phyloP scores from a whole-genome alignment of 139 green algal species.

The Chlorella sorokiniana region DNA sequence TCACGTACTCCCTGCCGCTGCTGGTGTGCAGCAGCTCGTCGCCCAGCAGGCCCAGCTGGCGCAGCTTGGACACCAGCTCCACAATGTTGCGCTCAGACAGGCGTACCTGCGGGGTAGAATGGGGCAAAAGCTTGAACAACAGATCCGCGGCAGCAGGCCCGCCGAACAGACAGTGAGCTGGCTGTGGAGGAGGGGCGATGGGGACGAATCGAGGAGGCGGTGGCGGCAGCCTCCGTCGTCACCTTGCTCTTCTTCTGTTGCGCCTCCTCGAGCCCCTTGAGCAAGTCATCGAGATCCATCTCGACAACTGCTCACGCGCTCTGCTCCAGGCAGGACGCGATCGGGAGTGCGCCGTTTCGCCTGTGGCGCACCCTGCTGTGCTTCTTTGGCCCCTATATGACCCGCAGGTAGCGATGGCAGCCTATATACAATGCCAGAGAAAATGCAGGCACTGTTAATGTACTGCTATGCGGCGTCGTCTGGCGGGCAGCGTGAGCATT shows the following conservation, averaged over 20 bases:
- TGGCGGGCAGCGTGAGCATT: no score
- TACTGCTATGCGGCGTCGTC: no score
- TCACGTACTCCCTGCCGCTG: slow-evolving; percentile 90
- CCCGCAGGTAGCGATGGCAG: no score
- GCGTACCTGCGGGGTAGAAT: slow-evolving; percentile 37
- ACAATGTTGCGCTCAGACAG: slow-evolving; percentile 90
- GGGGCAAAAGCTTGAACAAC: not conserved
- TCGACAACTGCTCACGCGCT: slow-evolving; percentile 36
- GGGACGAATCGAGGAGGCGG: not conserved
- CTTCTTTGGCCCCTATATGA: no score
- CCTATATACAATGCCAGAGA: no score
- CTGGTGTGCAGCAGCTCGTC: slow-evolving; percentile 85
- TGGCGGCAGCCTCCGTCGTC: not conserved
- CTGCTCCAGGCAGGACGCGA: not conserved
- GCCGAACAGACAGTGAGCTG: not conserved
- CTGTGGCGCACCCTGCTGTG: no score
- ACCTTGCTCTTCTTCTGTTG: slow-evolving; percentile 71
- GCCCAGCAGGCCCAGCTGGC: slow-evolving; percentile 72
- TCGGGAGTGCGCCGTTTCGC: no score
- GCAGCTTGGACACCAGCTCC: slow-evolving; percentile 88
- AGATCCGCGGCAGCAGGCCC: not conserved
- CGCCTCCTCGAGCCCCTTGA: slow-evolving; percentile 63
- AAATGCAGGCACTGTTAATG: no score
- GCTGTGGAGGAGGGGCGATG: not conserved
- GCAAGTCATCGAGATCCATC: slow-evolving; percentile 69